Evolutionary conservation across 2,329 filamentous ascomycete genomes (phyloP).

Genomic region (Grosmannia huntii): DNA sequence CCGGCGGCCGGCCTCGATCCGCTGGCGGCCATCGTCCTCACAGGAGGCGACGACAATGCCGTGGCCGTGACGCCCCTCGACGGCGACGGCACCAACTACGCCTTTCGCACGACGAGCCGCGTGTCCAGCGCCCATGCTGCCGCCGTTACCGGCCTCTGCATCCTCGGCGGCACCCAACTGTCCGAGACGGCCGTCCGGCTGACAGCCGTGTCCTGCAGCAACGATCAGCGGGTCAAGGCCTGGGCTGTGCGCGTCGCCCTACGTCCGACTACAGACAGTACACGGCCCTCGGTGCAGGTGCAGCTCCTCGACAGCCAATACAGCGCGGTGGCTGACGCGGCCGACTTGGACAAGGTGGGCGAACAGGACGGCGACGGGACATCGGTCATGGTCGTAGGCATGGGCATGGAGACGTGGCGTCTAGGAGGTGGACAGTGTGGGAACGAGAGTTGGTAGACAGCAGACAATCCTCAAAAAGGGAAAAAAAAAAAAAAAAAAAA

Average conservation of each 20-base stretch:
- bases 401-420: slow-evolving; percentile 34
- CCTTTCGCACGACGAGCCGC: slow-evolving; percentile 15
- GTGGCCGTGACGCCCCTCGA: slow-evolving; percentile 41
- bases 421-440: neutral
- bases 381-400: slow-evolving; percentile 26
- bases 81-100: slow-evolving; percentile 16
- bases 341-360: slow-evolving; percentile 31
- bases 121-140: slow-evolving; percentile 55
- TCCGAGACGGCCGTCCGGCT: neutral
- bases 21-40: slow-evolving; percentile 33
- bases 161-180: slow-evolving; percentile 17
- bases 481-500: neutral
- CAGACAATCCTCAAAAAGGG: neutral
- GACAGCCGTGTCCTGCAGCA: slow-evolving; percentile 28
- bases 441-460: neutral
- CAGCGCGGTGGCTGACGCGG: slow-evolving; percentile 48
- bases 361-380: too few species aligned
- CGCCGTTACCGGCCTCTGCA: slow-evolving; percentile 48
- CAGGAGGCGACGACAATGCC: slow-evolving; percentile 82
- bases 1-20: neutral
- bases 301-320: slow-evolving; percentile 35
- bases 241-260: slow-evolving; percentile 27
- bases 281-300: slow-evolving; percentile 13
- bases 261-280: too few species aligned
- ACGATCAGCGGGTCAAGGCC: slow-evolving; percentile 47